These are phyloP conservation scores for Kuraishia ogatae DNA, from an alignment of 805 yeast species.

Conservation along the genomic window DNA sequence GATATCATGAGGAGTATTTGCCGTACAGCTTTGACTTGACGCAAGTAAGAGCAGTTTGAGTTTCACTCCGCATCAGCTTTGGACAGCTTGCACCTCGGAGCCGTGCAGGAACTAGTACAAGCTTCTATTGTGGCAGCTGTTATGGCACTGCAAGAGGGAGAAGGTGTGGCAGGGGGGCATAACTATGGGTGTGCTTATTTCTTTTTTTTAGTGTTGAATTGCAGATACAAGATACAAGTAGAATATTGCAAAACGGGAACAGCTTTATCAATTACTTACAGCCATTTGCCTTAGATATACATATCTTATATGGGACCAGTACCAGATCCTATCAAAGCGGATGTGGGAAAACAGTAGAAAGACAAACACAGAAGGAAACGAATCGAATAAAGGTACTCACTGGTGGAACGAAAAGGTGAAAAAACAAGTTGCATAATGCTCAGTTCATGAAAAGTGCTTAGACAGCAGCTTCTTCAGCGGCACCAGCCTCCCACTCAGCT, in stretches of 20 bases:
- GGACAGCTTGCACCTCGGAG: neutral
- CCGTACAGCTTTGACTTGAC: neutral
- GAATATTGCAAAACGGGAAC: neutral
- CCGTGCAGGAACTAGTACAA: neutral
- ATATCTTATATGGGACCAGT: neutral
- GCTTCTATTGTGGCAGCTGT: too few species aligned
- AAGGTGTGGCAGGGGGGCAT: too few species aligned
- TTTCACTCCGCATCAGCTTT: neutral
- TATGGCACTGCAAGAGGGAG: too few species aligned
- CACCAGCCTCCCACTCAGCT: constrained; percentile 4
- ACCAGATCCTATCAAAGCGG: neutral
- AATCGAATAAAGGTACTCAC: neutral
- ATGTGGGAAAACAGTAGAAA: neutral
- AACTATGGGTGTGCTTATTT: too few species aligned
- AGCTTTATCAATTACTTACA: neutral
- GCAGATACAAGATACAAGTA: too few species aligned
- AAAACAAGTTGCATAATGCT: neutral
- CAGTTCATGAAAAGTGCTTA: neutral
- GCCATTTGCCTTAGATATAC: neutral
- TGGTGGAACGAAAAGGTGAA: neutral
- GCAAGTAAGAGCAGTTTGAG: neutral
- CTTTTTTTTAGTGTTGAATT: too few species aligned
- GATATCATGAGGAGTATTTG: neutral
- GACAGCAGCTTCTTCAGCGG: neutral
- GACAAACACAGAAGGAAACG: neutral